phyloP scores from a whole-genome alignment of 1,284 basidiomycete genomes.

The Pyrrhoderma lamaoense region DNA sequence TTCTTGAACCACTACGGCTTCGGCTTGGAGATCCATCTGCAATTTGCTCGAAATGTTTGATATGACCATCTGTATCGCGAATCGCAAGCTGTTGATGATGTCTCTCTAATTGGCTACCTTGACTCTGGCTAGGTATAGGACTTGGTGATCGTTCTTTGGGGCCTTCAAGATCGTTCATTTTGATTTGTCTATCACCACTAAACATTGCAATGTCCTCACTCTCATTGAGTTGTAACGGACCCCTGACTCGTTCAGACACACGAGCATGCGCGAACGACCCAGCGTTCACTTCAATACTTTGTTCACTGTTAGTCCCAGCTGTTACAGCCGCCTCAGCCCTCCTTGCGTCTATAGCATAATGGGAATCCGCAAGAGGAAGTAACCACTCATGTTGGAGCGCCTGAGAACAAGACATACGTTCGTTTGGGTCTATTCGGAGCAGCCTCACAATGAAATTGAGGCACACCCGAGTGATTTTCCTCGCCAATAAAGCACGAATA shows the following conservation, averaged over 20 bases:
- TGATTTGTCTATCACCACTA: too few species aligned
- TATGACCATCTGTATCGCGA: slow-evolving; percentile 2
- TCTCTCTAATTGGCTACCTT: slow-evolving; percentile 3
- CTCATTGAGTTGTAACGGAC: too few species aligned
- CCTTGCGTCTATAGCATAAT: not conserved
- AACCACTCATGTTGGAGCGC: slow-evolving; percentile 69
- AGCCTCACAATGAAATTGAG: slow-evolving; percentile 41
- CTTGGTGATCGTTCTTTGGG: too few species aligned
- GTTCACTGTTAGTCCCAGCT: not conserved
- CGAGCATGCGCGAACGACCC: too few species aligned
- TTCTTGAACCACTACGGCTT: too few species aligned
- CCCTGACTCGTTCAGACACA: too few species aligned
- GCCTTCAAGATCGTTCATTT: too few species aligned
- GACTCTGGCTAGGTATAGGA: not conserved
- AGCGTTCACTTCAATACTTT: not conserved
- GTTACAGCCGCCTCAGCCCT: not conserved
- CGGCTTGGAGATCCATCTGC: too few species aligned
- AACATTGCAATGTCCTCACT: too few species aligned
- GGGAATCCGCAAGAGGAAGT: too few species aligned
- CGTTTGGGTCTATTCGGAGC: slow-evolving; percentile 42
- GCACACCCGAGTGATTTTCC: slow-evolving; percentile 34
- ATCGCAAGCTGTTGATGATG: slow-evolving; percentile 8
- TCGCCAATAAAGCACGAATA: slow-evolving; percentile 54
- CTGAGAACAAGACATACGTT: slow-evolving; percentile 50
- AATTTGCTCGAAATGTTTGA: too few species aligned